Percentiles rank a stretch among this genome's conserved stretches.
Conservation (phyloP, 2,329 filamentous ascomycete genomes). For the Claviceps capensis region DNA sequence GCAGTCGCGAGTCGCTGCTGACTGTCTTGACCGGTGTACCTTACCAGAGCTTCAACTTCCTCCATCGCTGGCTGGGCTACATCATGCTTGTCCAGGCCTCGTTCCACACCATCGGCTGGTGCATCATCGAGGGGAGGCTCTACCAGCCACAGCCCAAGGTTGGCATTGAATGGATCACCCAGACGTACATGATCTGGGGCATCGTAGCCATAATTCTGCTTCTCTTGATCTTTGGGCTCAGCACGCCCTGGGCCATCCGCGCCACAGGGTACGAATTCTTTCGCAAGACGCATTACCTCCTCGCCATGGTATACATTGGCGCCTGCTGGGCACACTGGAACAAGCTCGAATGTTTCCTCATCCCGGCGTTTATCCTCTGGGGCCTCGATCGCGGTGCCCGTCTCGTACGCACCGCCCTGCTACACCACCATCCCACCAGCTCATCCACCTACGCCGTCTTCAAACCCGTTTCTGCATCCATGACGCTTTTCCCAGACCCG, state of each 20-base stretch:
- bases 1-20: slow-evolving; percentile 56
- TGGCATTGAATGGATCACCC: slow-evolving; percentile 40
- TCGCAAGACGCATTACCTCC: slow-evolving; percentile 57
- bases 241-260: slow-evolving; percentile 41
- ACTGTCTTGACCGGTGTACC: slow-evolving; percentile 58
- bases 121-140: slow-evolving; percentile 47
- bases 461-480: slow-evolving; percentile 32
- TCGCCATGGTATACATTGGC: slow-evolving; percentile 62
- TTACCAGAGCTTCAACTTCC: slow-evolving; percentile 64
- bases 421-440: slow-evolving; percentile 43
- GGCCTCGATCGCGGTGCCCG: slow-evolving; percentile 48
- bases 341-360: slow-evolving; percentile 52
- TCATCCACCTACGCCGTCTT: slow-evolving; percentile 31
- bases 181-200: slow-evolving; percentile 62
- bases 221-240: slow-evolving; percentile 45
- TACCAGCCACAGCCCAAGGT: slow-evolving; percentile 59
- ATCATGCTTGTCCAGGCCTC: slow-evolving; percentile 55
- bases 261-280: slow-evolving; percentile 66
- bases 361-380: slow-evolving; percentile 52
- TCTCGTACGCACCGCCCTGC: slow-evolving; percentile 39
- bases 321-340: slow-evolving; percentile 66
- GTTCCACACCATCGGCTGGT: slow-evolving; percentile 61
- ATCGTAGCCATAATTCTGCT: slow-evolving; percentile 54
- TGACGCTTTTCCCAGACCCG: slow-evolving; percentile 35
- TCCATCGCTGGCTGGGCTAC: slow-evolving; percentile 64